Base-by-base conservation (phyloP, 1,139 yeast species). In the Spathaspora sp. region DNA sequence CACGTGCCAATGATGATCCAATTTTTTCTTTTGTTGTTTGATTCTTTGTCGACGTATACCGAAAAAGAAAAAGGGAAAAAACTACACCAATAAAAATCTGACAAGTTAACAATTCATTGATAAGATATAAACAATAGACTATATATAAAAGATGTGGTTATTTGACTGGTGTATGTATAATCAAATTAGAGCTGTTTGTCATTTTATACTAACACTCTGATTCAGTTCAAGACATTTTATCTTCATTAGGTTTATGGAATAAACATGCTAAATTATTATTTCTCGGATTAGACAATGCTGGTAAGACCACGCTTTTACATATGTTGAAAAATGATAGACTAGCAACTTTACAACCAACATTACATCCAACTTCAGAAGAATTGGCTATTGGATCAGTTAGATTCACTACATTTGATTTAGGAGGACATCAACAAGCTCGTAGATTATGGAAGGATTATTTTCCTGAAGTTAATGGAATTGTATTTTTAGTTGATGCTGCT, bases 401-500 rank as follows among this genome's bases (percentile, higher is more conserved):
- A 68, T 93, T 93, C 79, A 93, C 99, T 51, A 95, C 99, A 38
- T 93, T 93, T 60, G 99, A 93, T 70, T 80, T 93, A 61, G 99
- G 99, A 68, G 99, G 99, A 39, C 99, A 93, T 76, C 86, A 82
- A 67, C 97, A 91, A 72, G 99, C 99, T 42, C 91, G 99, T 75
- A 89, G 99, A 73, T 83, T 93, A 64, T 93, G 99, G 99, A 91
- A 90, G 68, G 98, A 93, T 68, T 93, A 93, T 70, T 93, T 95
- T 84, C 99, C 99, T 47, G 99, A 93, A 71, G 99, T 93, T 47
- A 88, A 90, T 68, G 99, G 98, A 45, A 93, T 93, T 59, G 98
- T 93, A 25, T 95, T 89, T 70, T 78, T 95, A 52, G 98, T 93
- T 38, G 99, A 93, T 66, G 95, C 97, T 47, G 98, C 98, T 50